Percentiles rank a stretch among this genome's conserved stretches.
These are phyloP conservation scores for Mortierella sp. DNA, from an alignment of 371 early-diverging fungal species.

Conservation along the genomic window DNA sequence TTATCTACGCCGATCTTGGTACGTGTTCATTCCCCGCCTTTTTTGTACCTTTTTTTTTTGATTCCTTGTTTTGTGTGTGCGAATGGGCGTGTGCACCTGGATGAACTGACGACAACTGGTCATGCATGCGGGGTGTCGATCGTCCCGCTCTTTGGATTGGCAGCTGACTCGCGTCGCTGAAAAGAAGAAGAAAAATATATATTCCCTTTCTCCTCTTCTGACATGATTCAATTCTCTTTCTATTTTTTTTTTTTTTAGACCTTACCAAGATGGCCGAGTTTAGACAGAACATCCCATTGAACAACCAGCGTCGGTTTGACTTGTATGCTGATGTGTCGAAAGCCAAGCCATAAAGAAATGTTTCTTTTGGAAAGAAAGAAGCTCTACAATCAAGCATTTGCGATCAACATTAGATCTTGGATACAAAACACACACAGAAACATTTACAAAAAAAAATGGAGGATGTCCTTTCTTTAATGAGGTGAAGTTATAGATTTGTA, in stretches of 20 bases:
- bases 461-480: background rate
- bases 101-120: too few relatives aligned
- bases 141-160: too few relatives aligned
- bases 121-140: too few relatives aligned
- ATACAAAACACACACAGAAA: too few relatives aligned
- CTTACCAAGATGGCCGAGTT: conserved; percentile 65
- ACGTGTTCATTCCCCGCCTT: conserved; percentile 11
- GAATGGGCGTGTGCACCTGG: too few relatives aligned
- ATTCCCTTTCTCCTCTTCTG: background rate
- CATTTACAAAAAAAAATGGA: too few relatives aligned
- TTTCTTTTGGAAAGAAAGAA: background rate
- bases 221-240: background rate
- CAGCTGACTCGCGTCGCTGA: background rate
- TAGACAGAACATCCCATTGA: conserved; percentile 79
- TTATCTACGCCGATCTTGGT: conserved; percentile 87
- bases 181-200: background rate
- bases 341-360: conserved; percentile 14
- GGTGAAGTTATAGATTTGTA: background rate
- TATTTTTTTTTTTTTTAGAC: conserved; percentile 56
- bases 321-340: conserved; percentile 75
- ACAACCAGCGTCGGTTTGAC: conserved; percentile 89
- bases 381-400: too few relatives aligned
- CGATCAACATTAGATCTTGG: too few relatives aligned
- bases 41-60: too few relatives aligned
- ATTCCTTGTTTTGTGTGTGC: too few relatives aligned